Base-by-base conservation (phyloP, 2,329 filamentous ascomycete species). In the Diaporthe ampelina region DNA sequence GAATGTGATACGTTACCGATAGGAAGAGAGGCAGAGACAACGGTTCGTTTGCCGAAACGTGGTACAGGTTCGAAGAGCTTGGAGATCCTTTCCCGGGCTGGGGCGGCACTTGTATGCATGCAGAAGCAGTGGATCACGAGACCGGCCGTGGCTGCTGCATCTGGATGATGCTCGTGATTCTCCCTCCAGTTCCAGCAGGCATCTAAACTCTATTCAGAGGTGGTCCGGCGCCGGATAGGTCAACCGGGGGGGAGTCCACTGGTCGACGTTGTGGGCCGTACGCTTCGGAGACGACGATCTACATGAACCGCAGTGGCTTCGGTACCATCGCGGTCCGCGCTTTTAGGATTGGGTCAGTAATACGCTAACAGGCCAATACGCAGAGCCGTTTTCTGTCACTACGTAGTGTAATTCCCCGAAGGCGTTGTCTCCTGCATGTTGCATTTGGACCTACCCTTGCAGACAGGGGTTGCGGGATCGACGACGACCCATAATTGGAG, bases 1-100 rank as follows among this genome's bases (percentile, higher is more conserved):
- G n/a, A 15, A 68, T 68, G 40, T 54, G 63, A 68, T 52, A 68
- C 32, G 45, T 68, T 40, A 68, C 48, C 48, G 63, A 40, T 15
- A 21, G 52, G 32, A 26, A 54, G 7, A 10, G 21, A 50, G 32
- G 29, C 29, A 40, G 45, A 54, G 37, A 37, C 63, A 37, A 21
- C 52, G 48, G 63, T 11, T 37, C 9, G 4, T 26, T 15, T 54
- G n/a, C 32, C 63, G 63, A 68, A 54, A 54, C 63, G n/a, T 68
- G 63, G 63, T 68, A 68, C 29, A 37, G 48, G 32, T 24, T 52
- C 32, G 40, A 11, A 68, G n/a, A 7, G 15, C 19, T 26, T 24
- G 63, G 35, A 54, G 35, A 68, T 68, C 63, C 32, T 29, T 68
- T 54, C 63, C 63, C 4, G n/a, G n/a, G 35, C 32, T 10, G 45